Base-by-base conservation (phyloP, 2,329 filamentous ascomycete species). In the Ceratocystis albifundus region DNA sequence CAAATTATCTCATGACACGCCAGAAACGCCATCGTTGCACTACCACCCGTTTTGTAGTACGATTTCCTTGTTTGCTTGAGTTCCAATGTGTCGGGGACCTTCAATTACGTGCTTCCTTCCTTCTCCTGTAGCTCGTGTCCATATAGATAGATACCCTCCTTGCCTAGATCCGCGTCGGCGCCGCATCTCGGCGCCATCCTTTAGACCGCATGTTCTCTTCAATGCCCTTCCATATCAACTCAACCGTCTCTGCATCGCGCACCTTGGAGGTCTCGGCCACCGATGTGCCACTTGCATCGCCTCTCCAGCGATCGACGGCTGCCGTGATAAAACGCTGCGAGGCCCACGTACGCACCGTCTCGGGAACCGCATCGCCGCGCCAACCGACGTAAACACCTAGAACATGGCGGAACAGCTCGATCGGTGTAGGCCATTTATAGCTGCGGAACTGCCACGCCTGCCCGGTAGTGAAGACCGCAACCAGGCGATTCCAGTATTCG, bases 381-480 rank as follows among this genome's bases (percentile, higher is more conserved):
- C 91, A 97, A 2, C 94, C 94, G 1, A 99, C 86, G 73, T 90
- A 96, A 62, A 99, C 80, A 66, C 94, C 94, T 15, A 90, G 80
- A 1, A 90, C 89, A 73, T 96, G 89, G 70, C 86, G 85, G 78
- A 99, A 99, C 62, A 99, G 80, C 73, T 97, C 94, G 15, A 86
- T 82, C 0, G 94, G 89, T 66, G 88, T 87, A 71, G 87, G 87
- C 90, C 94, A 99, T 76, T 96, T 96, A 82, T 99, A 99, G 71
- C 86, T 89, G 78, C 96, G 96, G 79, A 99, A 99, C 77, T 99
- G 94, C 94, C 94, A 99, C 8, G 88, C 86, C 78, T 99, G 94
- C 44, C 94, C 94, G 0, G 94, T 99, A 0, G 94, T 99, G 77
- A 99, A 97, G 67, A 99, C 92, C 12, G 89, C 94, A 1, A 96